Conservation (phyloP, 805 yeast genomes). For the Wickerhamomyces chambardii region DNA sequence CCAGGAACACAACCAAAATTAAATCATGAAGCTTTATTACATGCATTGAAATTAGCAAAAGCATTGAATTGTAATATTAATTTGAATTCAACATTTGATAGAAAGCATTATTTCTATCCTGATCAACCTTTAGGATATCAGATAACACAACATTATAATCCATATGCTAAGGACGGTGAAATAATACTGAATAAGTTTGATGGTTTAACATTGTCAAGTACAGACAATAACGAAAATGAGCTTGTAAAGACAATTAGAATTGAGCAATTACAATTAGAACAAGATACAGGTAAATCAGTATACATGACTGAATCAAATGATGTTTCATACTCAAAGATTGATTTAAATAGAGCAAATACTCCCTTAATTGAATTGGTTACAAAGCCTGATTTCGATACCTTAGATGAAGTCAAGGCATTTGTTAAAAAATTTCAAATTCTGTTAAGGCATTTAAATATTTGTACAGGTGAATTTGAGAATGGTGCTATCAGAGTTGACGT, state of each 20-base stretch:
- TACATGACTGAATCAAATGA: slow-evolving; percentile 31
- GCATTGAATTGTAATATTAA: slow-evolving; percentile 58
- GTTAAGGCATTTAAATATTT: slow-evolving; percentile 59
- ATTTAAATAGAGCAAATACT: slow-evolving; percentile 75
- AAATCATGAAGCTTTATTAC: slow-evolving; percentile 63
- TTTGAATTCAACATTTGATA: slow-evolving; percentile 60
- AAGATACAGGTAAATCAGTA: slow-evolving; percentile 82
- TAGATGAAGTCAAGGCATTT: slow-evolving; percentile 67
- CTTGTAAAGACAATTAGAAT: slow-evolving; percentile 42
- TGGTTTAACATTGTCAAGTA: too few species aligned
- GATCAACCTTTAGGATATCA: slow-evolving; percentile 97
- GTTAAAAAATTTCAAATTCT: slow-evolving; percentile 72
- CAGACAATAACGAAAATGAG: slow-evolving; percentile 20
- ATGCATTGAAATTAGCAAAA: slow-evolving; percentile 65
- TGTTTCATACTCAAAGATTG: slow-evolving; percentile 41
- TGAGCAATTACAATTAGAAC: slow-evolving; percentile 85
- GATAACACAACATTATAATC: slow-evolving; percentile 81
- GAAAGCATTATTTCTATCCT: slow-evolving; percentile 94
- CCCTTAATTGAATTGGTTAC: slow-evolving; percentile 92
- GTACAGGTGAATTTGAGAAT: slow-evolving; percentile 86
- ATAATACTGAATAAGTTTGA: slow-evolving; percentile 46
- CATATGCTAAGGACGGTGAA: slow-evolving; percentile 65
- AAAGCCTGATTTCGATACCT: slow-evolving; percentile 67
- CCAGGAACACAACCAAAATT: slow-evolving; percentile 91
- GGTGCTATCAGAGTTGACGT: slow-evolving; percentile 97